Base-by-base conservation (phyloP, 257 asterid species). In the Lycium ferocissimum region DNA sequence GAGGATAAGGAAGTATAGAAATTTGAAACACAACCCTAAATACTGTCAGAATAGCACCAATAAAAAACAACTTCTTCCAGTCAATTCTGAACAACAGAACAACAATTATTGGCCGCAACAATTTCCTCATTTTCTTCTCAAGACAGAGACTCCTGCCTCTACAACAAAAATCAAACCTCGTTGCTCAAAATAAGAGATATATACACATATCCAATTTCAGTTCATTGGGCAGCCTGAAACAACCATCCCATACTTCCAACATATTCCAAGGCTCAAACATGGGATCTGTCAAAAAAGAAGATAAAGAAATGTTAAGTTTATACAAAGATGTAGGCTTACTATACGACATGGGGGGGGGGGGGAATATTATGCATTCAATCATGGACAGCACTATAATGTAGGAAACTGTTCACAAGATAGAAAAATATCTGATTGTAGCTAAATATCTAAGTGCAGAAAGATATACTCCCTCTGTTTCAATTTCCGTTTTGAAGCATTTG, bases 1-100 rank as follows among this genome's bases (percentile, higher is more conserved):
- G 78, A 53, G 94, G 99, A 89, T 90, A 89, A 85, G 97, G 97
- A 86, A 94, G 93, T 67, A 92, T 90, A 85, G 93, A 89, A 83
- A 90, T 90, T 90, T 92, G 96, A 85, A 92, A 47, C 45, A 93
- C 57, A 33, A 92, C 82, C 85, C 98, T 88, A 63, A 85, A 87
- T 70, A 90, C 18, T 5, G 92, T 93, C 70, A 92, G 86, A 89
- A 94, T 70, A 78, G 96, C 89, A 83, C 94, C 91, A 63, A 86
- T 40, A 10, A 94, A 72, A 81, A 94, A 88, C 88, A 96, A 63
- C 87, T 91, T 93, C 89, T 87, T 92, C 97, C 98, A 92, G 88
- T 94, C 91, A 14, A 94, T 90, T 88, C 91, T 92, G 93, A 93
- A 93, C 83, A 94, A 18, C 87, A 93, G 93, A 88, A 90, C 35